These are phyloP conservation scores for Citrus reticulata DNA, from an alignment of 345 rosid genomes.

Conservation along the genomic window DNA sequence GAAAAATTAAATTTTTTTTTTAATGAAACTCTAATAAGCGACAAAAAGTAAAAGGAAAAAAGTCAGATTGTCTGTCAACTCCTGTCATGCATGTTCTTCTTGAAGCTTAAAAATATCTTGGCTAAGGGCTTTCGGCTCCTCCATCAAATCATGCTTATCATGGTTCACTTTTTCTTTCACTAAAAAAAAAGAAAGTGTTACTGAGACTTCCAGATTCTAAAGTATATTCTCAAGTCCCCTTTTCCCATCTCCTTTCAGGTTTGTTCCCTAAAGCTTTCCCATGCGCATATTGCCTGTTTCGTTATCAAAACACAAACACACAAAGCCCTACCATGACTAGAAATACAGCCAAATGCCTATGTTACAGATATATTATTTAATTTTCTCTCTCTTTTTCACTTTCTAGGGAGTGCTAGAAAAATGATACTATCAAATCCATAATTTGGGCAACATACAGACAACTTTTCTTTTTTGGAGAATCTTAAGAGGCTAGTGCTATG, in stretches of 20 bases:
- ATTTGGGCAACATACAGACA: not conserved
- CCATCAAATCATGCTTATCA: too few relatives aligned
- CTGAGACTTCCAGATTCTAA: not conserved
- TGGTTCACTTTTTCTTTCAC: not conserved
- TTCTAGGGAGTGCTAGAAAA: not conserved
- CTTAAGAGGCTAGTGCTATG: too few relatives aligned
- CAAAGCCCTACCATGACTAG: not conserved
- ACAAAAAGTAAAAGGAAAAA: too few relatives aligned
- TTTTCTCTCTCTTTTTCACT: not conserved
- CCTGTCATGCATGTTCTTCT: too few relatives aligned
- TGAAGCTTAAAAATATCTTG: too few relatives aligned
- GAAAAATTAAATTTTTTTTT: too few relatives aligned
- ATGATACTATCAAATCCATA: not conserved
- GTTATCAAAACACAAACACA: not conserved
- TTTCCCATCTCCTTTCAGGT: not conserved
- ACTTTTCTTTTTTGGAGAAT: not conserved
- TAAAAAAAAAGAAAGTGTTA: not conserved
- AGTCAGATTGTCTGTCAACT: too few relatives aligned
- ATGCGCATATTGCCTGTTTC: not conserved
- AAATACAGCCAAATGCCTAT: not conserved
- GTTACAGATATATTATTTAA: not conserved
- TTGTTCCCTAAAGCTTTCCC: not conserved
- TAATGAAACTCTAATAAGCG: too few relatives aligned
- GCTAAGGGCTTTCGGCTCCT: too few relatives aligned
- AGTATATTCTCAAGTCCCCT: not conserved